Conservation (phyloP, 352 stramenopile genomes). For the Pythium rhizo-oryzae region DNA sequence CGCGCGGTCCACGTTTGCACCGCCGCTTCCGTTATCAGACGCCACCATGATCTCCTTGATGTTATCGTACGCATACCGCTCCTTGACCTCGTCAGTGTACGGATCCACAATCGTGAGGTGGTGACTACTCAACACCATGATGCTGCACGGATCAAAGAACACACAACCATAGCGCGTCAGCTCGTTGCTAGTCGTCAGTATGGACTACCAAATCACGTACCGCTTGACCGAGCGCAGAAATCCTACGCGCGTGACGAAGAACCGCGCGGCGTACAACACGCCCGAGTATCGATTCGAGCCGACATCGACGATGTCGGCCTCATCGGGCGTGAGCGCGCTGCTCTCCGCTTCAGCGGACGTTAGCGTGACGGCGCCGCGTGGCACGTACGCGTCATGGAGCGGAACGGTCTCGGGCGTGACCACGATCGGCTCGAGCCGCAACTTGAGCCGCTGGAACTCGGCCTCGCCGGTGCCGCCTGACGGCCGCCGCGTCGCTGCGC, state of each 20-base stretch:
- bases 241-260: conserved; percentile 84
- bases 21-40: conserved; percentile 56
- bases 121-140: conserved; percentile 82
- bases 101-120: conserved; percentile 86
- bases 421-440: conserved; percentile 55
- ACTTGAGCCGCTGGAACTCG: conserved; percentile 72
- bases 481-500: conserved; percentile 30
- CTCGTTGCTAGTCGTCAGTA: background rate
- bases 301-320: conserved; percentile 50
- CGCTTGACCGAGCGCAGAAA: conserved; percentile 79
- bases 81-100: conserved; percentile 85
- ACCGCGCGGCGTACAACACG: conserved; percentile 83
- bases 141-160: conserved; percentile 35
- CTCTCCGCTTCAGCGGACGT: conserved; percentile 54
- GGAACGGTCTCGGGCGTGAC: conserved; percentile 54
- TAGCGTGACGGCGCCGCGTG: conserved; percentile 65
- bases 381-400: conserved; percentile 67
- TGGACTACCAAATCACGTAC: conserved; percentile 23
- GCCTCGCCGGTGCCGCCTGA: conserved; percentile 28
- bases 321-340: conserved; percentile 35
- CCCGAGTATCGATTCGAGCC: conserved; percentile 73
- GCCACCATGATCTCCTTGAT: conserved; percentile 89
- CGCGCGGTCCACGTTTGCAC: conserved; percentile 65
- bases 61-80: conserved; percentile 86
- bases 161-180: conserved; percentile 5